phyloP scores from a whole-genome alignment of 1,284 basidiomycete species.

The Puccinia hordei region DNA sequence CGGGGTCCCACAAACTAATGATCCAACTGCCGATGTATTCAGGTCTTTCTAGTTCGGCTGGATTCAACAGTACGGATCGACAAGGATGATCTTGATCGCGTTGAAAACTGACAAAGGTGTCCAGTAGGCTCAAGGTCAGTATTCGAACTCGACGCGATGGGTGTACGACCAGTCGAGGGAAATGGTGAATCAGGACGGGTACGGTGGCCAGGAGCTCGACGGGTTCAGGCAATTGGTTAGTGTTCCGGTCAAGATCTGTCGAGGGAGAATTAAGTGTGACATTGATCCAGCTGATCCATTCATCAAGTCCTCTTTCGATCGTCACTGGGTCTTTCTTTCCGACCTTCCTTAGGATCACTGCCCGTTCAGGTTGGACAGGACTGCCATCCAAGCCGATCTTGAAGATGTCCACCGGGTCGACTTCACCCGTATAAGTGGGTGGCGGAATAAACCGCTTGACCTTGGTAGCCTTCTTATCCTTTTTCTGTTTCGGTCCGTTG shows the following conservation, averaged over 20 bases:
- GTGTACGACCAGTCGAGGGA: slow-evolving; percentile 34
- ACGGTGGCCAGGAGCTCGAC: slow-evolving; percentile 36
- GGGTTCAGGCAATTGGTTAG: background rate
- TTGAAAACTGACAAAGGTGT: slow-evolving; percentile 17
- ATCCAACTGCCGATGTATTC: slow-evolving; percentile 47
- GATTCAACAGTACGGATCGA: slow-evolving; percentile 21
- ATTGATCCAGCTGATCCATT: slow-evolving; percentile 47
- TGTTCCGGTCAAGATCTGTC: slow-evolving; percentile 3
- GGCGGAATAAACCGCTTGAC: slow-evolving; percentile 49
- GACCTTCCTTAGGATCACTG: slow-evolving; percentile 37
- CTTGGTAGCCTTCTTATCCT: slow-evolving; percentile 46
- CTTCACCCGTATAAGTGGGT: slow-evolving; percentile 40
- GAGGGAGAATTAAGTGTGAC: slow-evolving; percentile 8
- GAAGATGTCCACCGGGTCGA: slow-evolving; percentile 49
- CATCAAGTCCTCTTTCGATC: slow-evolving; percentile 47
- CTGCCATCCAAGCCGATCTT: slow-evolving; percentile 41
- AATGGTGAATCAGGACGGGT: slow-evolving; percentile 45
- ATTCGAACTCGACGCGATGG: slow-evolving; percentile 43
- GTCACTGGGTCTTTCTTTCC: slow-evolving; percentile 50
- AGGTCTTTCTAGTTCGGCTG: slow-evolving; percentile 41
- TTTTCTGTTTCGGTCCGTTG: slow-evolving; percentile 23
- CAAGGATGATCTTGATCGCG: slow-evolving; percentile 18
- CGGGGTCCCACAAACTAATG: slow-evolving; percentile 41
- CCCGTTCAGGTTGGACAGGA: slow-evolving; percentile 40
- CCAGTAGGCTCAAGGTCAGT: slow-evolving; percentile 24